phyloP scores from a whole-genome alignment of 2,329 filamentous ascomycete species.

The Fusarium lyarnte region DNA sequence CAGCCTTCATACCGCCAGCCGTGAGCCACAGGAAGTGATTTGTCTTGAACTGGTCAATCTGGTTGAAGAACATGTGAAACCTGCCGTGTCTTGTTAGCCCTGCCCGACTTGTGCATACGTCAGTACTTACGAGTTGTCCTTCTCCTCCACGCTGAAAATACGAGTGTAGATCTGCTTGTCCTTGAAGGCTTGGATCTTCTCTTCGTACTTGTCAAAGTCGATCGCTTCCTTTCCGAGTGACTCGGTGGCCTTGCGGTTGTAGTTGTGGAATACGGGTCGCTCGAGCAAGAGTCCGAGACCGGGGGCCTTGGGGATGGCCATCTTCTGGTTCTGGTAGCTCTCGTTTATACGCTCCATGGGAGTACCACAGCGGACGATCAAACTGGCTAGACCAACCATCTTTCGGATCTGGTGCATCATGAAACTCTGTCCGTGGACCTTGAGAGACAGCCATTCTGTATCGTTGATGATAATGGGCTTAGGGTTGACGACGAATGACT shows the following conservation, averaged over 20 bases:
- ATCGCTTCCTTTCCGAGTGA: constrained; percentile 74
- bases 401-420: constrained; percentile 99
- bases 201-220: constrained; percentile 80
- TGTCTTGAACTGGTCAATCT: constrained; percentile 78
- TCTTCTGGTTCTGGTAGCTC: constrained; percentile 75
- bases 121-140: constrained; percentile 79
- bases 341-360: constrained; percentile 75
- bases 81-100: constrained; percentile 51
- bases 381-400: constrained; percentile 93
- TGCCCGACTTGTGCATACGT: background rate
- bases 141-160: constrained; percentile 90
- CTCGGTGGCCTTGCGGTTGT: constrained; percentile 77
- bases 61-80: constrained; percentile 81
- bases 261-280: constrained; percentile 88
- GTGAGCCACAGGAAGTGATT: constrained; percentile 81
- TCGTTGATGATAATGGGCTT: constrained; percentile 85
- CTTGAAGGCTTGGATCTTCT: constrained; percentile 88
- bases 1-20: constrained; percentile 71
- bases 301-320: constrained; percentile 94
- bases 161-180: constrained; percentile 89
- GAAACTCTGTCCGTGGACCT: constrained; percentile 97
- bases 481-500: constrained; percentile 83
- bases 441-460: constrained; percentile 94
- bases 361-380: constrained; percentile 87
- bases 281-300: constrained; percentile 89